phyloP scores from a whole-genome alignment of 768 basidiomycete species.

The Suillus placidus region DNA sequence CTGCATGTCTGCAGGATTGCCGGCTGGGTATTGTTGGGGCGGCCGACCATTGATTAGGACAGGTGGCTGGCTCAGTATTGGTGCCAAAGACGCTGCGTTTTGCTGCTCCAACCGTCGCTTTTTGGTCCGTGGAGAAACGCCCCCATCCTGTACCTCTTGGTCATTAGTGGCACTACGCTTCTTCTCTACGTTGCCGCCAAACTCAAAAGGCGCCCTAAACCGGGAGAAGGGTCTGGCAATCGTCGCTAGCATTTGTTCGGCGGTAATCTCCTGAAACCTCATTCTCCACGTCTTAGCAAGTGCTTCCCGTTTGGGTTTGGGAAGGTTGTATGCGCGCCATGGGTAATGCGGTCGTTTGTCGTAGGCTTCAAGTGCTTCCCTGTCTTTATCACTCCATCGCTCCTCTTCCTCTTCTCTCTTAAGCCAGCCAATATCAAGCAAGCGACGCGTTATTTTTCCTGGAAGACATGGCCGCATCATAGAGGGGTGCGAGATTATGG shows the following conservation, averaged over 20 bases:
- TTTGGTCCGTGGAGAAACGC: slow-evolving; percentile 27
- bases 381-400: slow-evolving; percentile 30
- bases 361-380: slow-evolving; percentile 29
- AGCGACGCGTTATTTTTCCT: slow-evolving; percentile 30
- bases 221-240: slow-evolving; percentile 28
- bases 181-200: slow-evolving; percentile 21
- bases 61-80: slow-evolving; percentile 17
- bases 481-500: slow-evolving; percentile 23
- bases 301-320: slow-evolving; percentile 29
- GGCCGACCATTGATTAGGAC: slow-evolving; percentile 32
- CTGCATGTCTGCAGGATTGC: slow-evolving; percentile 14
- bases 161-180: slow-evolving; percentile 25
- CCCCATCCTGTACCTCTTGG: slow-evolving; percentile 14
- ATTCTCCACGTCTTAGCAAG: slow-evolving; percentile 28
- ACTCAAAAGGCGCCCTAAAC: slow-evolving; percentile 17
- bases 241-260: slow-evolving; percentile 29
- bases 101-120: slow-evolving; percentile 27
- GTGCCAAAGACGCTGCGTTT: slow-evolving; percentile 1
- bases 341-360: slow-evolving; percentile 28
- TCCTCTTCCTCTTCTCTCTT: slow-evolving; percentile 22
- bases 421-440: slow-evolving; percentile 34
- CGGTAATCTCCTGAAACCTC: slow-evolving; percentile 35
- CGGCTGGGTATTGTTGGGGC: slow-evolving; percentile 34
- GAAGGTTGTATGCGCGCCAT: slow-evolving; percentile 27
- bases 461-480: slow-evolving; percentile 22